These are phyloP conservation scores for Kodamaea restingae DNA, from an alignment of 805 yeast species.

Conservation along the genomic window DNA sequence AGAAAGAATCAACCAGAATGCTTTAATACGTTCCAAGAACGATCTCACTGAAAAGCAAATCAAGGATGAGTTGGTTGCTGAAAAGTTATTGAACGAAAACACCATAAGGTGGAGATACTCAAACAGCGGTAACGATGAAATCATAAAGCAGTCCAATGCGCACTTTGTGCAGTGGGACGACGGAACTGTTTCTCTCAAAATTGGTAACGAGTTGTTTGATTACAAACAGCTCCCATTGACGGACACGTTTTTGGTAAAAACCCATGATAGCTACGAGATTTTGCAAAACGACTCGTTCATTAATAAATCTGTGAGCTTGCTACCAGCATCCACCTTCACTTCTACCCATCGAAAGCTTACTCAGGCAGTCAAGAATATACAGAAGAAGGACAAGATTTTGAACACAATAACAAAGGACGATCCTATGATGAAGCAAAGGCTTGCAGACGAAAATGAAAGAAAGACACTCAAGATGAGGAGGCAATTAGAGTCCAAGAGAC, in stretches of 20 bases:
- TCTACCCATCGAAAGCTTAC: slow-evolving; percentile 78
- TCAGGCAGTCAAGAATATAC: slow-evolving; percentile 54
- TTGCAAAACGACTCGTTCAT: slow-evolving; percentile 67
- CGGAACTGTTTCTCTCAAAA: slow-evolving; percentile 78
- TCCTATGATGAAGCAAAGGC: slow-evolving; percentile 65
- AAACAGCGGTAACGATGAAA: slow-evolving; percentile 62
- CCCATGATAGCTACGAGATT: slow-evolving; percentile 68
- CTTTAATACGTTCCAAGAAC: slow-evolving; percentile 23
- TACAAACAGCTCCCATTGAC: slow-evolving; percentile 58
- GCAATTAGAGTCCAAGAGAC: slow-evolving; percentile 58
- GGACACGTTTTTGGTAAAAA: slow-evolving; percentile 68
- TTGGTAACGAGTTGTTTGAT: slow-evolving; percentile 87
- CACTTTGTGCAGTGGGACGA: slow-evolving; percentile 93
- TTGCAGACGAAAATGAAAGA: slow-evolving; percentile 59
- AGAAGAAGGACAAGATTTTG: slow-evolving; percentile 46
- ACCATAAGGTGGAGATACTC: slow-evolving; percentile 94
- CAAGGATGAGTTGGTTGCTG: slow-evolving; percentile 48
- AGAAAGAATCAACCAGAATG: slow-evolving; percentile 41
- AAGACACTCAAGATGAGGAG: slow-evolving; percentile 59
- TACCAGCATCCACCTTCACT: slow-evolving; percentile 89
- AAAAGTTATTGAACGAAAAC: slow-evolving; percentile 69
- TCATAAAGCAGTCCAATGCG: slow-evolving; percentile 82
- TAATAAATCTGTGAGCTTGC: slow-evolving; percentile 62
- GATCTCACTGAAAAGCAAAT: slow-evolving; percentile 41
- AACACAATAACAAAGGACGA: slow-evolving; percentile 56